Evolutionary conservation across 2,329 filamentous ascomycete species (phyloP).

Genomic region (Trichoderma hamatum): DNA sequence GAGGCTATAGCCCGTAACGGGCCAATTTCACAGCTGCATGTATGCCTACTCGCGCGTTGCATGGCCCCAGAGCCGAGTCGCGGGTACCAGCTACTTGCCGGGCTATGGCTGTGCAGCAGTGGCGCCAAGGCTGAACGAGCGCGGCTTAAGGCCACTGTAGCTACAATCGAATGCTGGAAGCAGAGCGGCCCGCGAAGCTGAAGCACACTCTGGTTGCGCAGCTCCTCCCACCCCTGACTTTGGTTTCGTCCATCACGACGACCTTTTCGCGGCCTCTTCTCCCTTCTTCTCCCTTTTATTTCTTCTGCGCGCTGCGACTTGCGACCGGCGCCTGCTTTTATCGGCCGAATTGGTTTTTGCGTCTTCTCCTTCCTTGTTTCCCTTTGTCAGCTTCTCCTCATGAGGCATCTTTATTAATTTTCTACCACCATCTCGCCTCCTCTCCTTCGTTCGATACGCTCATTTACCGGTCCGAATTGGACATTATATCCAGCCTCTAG

Average conservation of each 20-base stretch:
- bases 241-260: conserved; percentile 27
- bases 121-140: conserved; percentile 21
- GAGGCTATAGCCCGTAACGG: conserved; percentile 15
- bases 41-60: conserved; percentile 5
- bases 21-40: background rate
- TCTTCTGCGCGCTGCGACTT: conserved; percentile 24
- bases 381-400: conserved; percentile 20
- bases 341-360: conserved; percentile 19
- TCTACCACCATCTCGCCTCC: conserved; percentile 9
- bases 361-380: conserved; percentile 23
- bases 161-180: conserved; percentile 39
- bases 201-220: conserved; percentile 27
- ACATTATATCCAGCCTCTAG: conserved; percentile 7
- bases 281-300: conserved; percentile 30
- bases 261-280: conserved; percentile 19
- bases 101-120: conserved; percentile 25
- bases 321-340: conserved; percentile 22
- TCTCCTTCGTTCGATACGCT: conserved; percentile 28
- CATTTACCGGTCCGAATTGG: conserved; percentile 23
- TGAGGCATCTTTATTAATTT: conserved; percentile 28
- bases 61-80: background rate
- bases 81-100: conserved; percentile 2
- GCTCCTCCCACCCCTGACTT: conserved; percentile 28
- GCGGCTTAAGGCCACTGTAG: conserved; percentile 45
- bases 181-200: conserved; percentile 24